Percentiles rank a stretch among this genome's conserved stretches.
phyloP scores from a whole-genome alignment of 1,284 basidiomycete species.

The Cryptococcus depauperatus region DNA sequence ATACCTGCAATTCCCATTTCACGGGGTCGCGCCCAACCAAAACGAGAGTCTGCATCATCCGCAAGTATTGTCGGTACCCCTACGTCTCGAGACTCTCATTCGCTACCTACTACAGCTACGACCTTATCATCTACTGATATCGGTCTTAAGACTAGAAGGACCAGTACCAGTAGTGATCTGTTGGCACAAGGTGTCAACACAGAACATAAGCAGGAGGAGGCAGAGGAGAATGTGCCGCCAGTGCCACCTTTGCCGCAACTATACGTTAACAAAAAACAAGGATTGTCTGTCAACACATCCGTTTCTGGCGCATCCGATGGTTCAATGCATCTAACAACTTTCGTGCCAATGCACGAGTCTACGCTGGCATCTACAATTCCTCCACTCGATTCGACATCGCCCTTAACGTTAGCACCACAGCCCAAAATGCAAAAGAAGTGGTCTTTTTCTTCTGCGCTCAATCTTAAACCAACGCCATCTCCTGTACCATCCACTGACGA shows the following conservation, averaged over 20 bases:
- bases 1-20: constrained; percentile 12
- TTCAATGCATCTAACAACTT: constrained; percentile 1
- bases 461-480: constrained; percentile 52
- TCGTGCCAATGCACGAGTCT: constrained; percentile 1
- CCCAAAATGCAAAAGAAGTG: constrained; percentile 69
- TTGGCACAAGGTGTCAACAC: constrained; percentile 47
- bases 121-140: constrained; percentile 54
- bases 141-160: constrained; percentile 19
- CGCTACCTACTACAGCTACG: constrained; percentile 55
- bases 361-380: constrained; percentile 6
- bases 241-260: constrained; percentile 95
- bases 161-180: constrained; percentile 73
- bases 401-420: constrained; percentile 2
- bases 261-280: constrained; percentile 49
- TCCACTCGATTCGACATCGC: constrained; percentile 1
- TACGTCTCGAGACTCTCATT: constrained; percentile 32
- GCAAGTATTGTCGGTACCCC: constrained; percentile 62
- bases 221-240: constrained; percentile 75
- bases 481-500: constrained; percentile 15
- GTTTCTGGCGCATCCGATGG: neutral
- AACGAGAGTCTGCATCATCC: constrained; percentile 84
- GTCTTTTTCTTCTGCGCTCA: constrained; percentile 88
- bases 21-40: constrained; percentile 34
- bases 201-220: constrained; percentile 11
- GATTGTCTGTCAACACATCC: neutral